A percentile compares a stretch with the other conserved stretches of the same genome.
phyloP scores from a whole-genome alignment of 345 rosid genomes.

The Citrus trifoliata region DNA sequence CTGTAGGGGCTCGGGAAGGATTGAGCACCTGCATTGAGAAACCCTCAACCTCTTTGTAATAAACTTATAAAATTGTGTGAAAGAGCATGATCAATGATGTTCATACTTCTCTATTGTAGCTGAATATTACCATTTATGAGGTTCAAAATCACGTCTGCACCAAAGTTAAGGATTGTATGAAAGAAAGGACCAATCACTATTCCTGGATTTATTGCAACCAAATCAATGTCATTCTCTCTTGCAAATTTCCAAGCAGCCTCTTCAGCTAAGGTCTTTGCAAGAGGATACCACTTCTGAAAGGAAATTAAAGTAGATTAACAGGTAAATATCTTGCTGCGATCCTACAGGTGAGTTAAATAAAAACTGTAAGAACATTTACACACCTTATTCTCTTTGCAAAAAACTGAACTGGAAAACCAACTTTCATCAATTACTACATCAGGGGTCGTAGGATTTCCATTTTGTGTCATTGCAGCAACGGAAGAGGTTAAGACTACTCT shows the following conservation, averaged over 20 bases:
- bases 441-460: slow-evolving; percentile 13
- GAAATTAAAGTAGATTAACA: neutral
- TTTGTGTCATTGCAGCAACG: neutral
- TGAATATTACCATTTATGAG: slow-evolving; percentile 27
- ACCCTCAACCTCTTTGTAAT: neutral
- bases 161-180: slow-evolving; percentile 36
- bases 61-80: neutral
- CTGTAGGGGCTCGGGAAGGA: slow-evolving; percentile 20
- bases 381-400: slow-evolving; percentile 24
- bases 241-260: slow-evolving; percentile 44
- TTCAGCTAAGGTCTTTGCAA: slow-evolving; percentile 47
- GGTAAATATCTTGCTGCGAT: neutral
- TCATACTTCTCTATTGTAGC: neutral
- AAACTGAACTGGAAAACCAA: slow-evolving; percentile 9
- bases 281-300: slow-evolving; percentile 36
- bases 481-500: slow-evolving; percentile 19
- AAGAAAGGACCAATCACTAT: slow-evolving; percentile 37
- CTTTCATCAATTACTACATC: slow-evolving; percentile 28
- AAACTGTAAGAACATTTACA: neutral
- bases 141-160: slow-evolving; percentile 21
- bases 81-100: neutral
- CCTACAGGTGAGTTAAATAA: neutral
- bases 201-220: slow-evolving; percentile 45
- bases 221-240: slow-evolving; percentile 38
- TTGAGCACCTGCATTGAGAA: slow-evolving; percentile 16